A percentile compares a stretch with the other conserved stretches of the same genome.
Conservation (phyloP, 768 basidiomycete species). For the Phallus indusiatus region DNA sequence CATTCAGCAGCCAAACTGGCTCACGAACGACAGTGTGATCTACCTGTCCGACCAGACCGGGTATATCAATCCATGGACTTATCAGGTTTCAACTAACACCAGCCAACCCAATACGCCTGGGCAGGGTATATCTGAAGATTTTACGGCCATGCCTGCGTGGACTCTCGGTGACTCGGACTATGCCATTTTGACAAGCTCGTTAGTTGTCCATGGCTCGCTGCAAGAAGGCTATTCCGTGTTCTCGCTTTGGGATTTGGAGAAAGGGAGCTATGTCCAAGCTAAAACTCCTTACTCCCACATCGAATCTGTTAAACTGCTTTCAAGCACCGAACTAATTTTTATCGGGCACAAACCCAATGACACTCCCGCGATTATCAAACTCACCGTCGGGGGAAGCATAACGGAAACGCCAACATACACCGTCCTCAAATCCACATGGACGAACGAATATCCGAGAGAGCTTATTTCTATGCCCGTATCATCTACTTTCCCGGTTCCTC, state of each 20-base stretch:
- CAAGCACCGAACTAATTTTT: conserved; percentile 30
- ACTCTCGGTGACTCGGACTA: conserved; percentile 38
- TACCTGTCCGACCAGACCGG: conserved; percentile 60
- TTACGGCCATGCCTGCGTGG: conserved; percentile 46
- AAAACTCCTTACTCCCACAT: conserved; percentile 15
- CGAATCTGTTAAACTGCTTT: conserved; percentile 26
- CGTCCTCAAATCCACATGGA: background rate
- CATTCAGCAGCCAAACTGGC: conserved; percentile 54
- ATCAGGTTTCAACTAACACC: conserved; percentile 26
- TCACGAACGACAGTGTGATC: conserved; percentile 41
- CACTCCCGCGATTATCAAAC: conserved; percentile 24
- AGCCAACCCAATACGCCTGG: conserved; percentile 30
- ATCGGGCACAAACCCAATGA: conserved; percentile 33
- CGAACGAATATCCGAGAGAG: background rate
- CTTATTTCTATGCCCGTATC: conserved; percentile 2
- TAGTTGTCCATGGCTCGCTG: conserved; percentile 29
- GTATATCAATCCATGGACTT: conserved; percentile 60
- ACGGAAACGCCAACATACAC: background rate
- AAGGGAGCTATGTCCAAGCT: background rate
- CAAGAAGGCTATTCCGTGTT: conserved; percentile 33
- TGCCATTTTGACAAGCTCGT: conserved; percentile 22
- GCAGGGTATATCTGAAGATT: conserved; percentile 41
- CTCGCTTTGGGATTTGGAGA: conserved; percentile 28
- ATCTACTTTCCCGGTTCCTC: background rate
- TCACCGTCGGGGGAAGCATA: background rate